Conservation (phyloP, 2,329 filamentous ascomycete species). For the Hypoxylon sp. region DNA sequence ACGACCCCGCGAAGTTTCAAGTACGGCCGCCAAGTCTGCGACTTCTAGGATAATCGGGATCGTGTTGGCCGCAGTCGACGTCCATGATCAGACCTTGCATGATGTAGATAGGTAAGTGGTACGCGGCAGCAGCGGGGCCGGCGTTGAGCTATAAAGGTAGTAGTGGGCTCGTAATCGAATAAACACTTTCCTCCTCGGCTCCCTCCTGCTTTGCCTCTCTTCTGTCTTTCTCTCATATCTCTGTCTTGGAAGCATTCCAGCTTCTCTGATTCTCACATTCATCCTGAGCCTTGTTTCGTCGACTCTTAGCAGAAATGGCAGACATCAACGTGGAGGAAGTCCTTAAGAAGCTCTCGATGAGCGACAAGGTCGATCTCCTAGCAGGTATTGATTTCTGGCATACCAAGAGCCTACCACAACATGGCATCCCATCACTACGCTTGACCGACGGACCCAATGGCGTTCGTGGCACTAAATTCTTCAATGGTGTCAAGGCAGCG, state of each 20-base stretch:
- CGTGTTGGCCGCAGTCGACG: constrained; percentile 7
- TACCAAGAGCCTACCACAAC: constrained; percentile 68
- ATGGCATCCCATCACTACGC: constrained; percentile 73
- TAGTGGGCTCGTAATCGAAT: constrained; percentile 16
- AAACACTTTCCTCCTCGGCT: background rate
- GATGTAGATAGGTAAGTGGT: constrained; percentile 8
- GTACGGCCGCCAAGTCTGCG: constrained; percentile 29
- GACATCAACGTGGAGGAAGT: constrained; percentile 66
- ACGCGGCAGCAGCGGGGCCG: constrained; percentile 28
- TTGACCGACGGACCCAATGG: constrained; percentile 78
- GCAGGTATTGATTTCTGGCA: constrained; percentile 77
- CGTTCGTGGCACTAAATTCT: constrained; percentile 75
- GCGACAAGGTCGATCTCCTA: constrained; percentile 66
- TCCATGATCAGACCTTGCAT: constrained; percentile 26
- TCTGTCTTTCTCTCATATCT: background rate
- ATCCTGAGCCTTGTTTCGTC: background rate
- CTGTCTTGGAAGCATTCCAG: background rate
- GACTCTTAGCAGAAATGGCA: constrained; percentile 54
- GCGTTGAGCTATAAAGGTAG: constrained; percentile 28
- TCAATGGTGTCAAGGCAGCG: constrained; percentile 70
- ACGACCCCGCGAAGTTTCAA: constrained; percentile 25
- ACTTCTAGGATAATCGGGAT: constrained; percentile 1
- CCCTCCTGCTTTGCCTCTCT: background rate
- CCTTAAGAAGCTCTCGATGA: constrained; percentile 64
- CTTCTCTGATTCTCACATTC: background rate